phyloP scores from a whole-genome alignment of 805 yeast genomes.

The Ogataea allantospora region DNA sequence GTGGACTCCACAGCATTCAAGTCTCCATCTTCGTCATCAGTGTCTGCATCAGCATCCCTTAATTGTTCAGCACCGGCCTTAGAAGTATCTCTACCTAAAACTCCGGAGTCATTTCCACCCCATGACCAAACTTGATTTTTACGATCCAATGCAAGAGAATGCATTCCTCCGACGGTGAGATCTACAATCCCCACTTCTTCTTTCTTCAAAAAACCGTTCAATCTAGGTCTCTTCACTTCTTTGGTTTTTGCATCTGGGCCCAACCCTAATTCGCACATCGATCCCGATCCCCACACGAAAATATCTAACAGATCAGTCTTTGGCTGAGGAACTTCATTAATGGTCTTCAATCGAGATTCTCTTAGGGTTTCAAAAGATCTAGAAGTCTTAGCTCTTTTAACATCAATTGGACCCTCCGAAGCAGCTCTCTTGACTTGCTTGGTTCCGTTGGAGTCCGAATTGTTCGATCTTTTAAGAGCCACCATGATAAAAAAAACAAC shows the following conservation, averaged over 20 bases:
- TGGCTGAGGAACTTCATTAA: slow-evolving; percentile 38
- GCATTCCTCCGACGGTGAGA: slow-evolving; percentile 96
- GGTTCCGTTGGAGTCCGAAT: slow-evolving; percentile 13
- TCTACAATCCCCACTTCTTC: slow-evolving; percentile 75
- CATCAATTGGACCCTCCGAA: slow-evolving; percentile 28
- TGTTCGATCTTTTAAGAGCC: slow-evolving; percentile 35
- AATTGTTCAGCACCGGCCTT: slow-evolving; percentile 57
- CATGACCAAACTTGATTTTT: slow-evolving; percentile 90
- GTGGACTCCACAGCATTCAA: slow-evolving; percentile 87
- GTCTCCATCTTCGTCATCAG: slow-evolving; percentile 75
- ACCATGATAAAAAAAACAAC: slow-evolving; percentile 36
- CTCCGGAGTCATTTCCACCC: slow-evolving; percentile 96
- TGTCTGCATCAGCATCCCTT: slow-evolving; percentile 61
- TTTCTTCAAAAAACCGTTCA: slow-evolving; percentile 69
- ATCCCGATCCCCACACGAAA: slow-evolving; percentile 94
- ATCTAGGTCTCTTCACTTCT: slow-evolving; percentile 93
- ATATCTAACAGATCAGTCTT: slow-evolving; percentile 60
- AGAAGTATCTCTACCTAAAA: slow-evolving; percentile 83
- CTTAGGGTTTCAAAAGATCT: slow-evolving; percentile 44
- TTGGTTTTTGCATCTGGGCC: slow-evolving; percentile 92
- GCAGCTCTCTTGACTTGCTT: slow-evolving; percentile 27
- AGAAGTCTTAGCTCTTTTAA: slow-evolving; percentile 34
- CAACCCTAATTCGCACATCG: slow-evolving; percentile 96
- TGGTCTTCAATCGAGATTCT: slow-evolving; percentile 48
- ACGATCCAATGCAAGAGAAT: slow-evolving; percentile 76